phyloP scores from a whole-genome alignment of 257 asterid genomes.

The Ballota nigra region DNA sequence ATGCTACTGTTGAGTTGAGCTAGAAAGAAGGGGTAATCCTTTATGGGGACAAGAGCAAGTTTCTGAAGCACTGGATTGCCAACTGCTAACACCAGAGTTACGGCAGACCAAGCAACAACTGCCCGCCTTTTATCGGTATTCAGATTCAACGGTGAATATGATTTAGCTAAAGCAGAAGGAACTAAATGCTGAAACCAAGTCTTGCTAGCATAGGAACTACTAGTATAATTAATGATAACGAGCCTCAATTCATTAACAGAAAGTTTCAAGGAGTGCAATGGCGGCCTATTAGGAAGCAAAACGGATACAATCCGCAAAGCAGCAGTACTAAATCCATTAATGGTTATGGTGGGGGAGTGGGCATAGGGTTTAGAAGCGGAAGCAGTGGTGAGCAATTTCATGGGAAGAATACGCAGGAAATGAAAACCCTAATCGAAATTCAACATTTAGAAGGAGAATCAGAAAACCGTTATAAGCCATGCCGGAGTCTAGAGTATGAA shows the following conservation, averaged over 20 bases:
- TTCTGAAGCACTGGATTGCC: conserved; percentile 69
- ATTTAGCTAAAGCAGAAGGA: conserved; percentile 18
- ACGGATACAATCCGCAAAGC: background rate
- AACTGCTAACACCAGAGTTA: conserved; percentile 44
- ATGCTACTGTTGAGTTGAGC: conserved; percentile 73
- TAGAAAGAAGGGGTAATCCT: conserved; percentile 66
- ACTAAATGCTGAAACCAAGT: conserved; percentile 5
- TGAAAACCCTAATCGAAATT: no score
- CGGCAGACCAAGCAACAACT: conserved; percentile 41
- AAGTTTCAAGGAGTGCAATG: background rate
- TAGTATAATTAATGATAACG: no score
- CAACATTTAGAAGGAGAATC: no score
- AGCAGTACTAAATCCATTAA: background rate
- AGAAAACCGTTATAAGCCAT: no score
- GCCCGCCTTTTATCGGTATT: conserved; percentile 14
- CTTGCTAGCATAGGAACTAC: background rate
- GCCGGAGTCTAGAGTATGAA: no score
- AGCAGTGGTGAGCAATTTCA: background rate
- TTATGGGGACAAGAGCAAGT: no score
- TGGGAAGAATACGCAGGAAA: no score
- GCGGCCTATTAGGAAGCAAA: background rate
- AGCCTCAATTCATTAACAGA: background rate
- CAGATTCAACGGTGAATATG: background rate
- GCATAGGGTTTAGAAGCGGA: conserved; percentile 10
- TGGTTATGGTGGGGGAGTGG: background rate